A percentile compares a stretch with the other conserved stretches of the same genome.
Evolutionary conservation across 2,329 filamentous ascomycete genomes (phyloP).

Genomic region (Bipolaris gigantea): DNA sequence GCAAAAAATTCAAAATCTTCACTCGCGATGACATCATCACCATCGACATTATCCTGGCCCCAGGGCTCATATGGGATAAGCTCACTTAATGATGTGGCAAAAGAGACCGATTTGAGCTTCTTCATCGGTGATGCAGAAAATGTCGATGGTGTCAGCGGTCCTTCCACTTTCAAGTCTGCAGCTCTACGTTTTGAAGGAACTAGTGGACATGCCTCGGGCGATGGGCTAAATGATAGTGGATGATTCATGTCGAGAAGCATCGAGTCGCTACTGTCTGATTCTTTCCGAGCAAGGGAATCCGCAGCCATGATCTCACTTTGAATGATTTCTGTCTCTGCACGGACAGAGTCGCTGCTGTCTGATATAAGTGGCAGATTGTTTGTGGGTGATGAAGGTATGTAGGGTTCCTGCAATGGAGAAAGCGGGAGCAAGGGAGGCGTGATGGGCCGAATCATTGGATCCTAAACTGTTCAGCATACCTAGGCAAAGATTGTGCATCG

Average conservation of each 20-base stretch:
- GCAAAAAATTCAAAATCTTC: constrained; percentile 39
- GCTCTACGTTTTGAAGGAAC: constrained; percentile 36
- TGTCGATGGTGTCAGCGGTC: constrained; percentile 49
- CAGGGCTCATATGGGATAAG: constrained; percentile 39
- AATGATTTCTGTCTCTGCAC: constrained; percentile 39
- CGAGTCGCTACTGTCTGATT: constrained; percentile 36
- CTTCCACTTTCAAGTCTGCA: constrained; percentile 50
- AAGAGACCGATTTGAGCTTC: constrained; percentile 47
- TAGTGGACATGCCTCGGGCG: constrained; percentile 18
- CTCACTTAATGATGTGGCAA: constrained; percentile 42
- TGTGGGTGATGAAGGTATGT: constrained; percentile 45
- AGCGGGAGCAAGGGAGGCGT: constrained; percentile 54
- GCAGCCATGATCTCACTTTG: constrained; percentile 40
- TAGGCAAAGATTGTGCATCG: neutral
- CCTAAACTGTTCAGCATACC: constrained; percentile 33
- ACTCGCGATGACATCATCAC: constrained; percentile 11
- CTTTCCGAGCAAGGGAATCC: constrained; percentile 38
- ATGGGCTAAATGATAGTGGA: constrained; percentile 23
- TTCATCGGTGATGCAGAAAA: constrained; percentile 44
- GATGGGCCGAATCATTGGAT: constrained; percentile 33
- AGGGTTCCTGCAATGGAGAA: constrained; percentile 46
- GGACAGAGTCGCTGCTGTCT: constrained; percentile 40
- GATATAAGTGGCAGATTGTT: constrained; percentile 44
- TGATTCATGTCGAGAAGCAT: constrained; percentile 38
- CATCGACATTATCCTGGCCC: constrained; percentile 8